Base-by-base conservation (phyloP, 768 basidiomycete genomes). In the Tricholoma furcatifolium region DNA sequence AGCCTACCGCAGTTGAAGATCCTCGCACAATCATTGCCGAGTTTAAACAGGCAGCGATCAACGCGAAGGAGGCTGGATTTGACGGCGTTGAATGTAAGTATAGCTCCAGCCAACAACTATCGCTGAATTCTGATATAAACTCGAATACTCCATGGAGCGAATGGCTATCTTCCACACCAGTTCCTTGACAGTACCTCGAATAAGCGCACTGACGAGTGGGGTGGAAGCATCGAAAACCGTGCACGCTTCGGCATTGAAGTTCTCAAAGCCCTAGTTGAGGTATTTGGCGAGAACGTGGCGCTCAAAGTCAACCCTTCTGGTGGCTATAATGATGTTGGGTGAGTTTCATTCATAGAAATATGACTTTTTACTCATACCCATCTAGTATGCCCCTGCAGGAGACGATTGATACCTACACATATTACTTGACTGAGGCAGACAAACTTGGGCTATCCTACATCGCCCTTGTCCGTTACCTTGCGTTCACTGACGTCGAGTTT, bases 171-270 rank as follows among this genome's bases (percentile, higher is more conserved):
- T 10, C 48, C 75, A 27, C 66, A 75, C 51, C 80, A 84, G 54
- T 82, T 84, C 70, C 63, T 81, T 15, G 78, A 82, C 52, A 65
- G 61, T 42, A 70, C 62, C 2, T 63, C 75, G n/a, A 84, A 84
- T 65, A 60, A 71, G 34, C 75, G 82, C 17, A 80, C 75, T 12
- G 84, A 84, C 66, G 62, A 74, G 48, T 88, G 79, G 71, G 85
- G 85, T 8, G 85, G 84, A 4, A 77, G 74, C 36, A 54, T 78
- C 38, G 79, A 82, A 65, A 83, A 83, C 62, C 75, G 84, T n/a
- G 62, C 74, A 1, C 68, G 81, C 3, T 84, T 87, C 61, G 71
- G 69, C 1, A 70, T 82, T 4, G 79, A 83, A 61, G 70, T 80
- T 40, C 61, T 82, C 18, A 76, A 79, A 50, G 78, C 71, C 3